Percentiles rank a stretch among this genome's conserved stretches.
These are phyloP conservation scores for Lycium barbarum DNA, from an alignment of 257 asterid species.

Conservation along the genomic window DNA sequence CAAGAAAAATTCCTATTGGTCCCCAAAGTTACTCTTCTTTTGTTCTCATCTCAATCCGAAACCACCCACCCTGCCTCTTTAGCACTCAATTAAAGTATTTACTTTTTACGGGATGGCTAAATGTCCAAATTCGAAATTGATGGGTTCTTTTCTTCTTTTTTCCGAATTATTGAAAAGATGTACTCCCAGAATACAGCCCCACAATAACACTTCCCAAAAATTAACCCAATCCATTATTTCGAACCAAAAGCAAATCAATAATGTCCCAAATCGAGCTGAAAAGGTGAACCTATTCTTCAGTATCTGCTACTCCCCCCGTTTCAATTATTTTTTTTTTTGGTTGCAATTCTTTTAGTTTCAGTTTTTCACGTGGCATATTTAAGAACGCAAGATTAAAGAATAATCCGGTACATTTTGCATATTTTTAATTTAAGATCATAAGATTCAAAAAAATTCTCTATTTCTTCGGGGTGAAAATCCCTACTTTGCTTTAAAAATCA, in stretches of 20 bases:
- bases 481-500: too few relatives aligned
- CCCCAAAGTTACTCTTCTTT: background rate
- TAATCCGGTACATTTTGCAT: too few relatives aligned
- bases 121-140: background rate
- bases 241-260: background rate
- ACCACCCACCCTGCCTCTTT: background rate
- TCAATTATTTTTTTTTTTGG: too few relatives aligned
- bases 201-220: conserved; percentile 9
- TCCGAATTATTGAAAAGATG: background rate
- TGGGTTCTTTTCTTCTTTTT: background rate
- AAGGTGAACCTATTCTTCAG: background rate
- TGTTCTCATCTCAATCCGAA: background rate
- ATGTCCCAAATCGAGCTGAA: background rate
- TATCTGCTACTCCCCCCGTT: too few relatives aligned
- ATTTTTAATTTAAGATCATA: too few relatives aligned
- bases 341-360: too few relatives aligned
- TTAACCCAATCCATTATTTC: background rate
- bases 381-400: too few relatives aligned
- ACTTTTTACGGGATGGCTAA: background rate
- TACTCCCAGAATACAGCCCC: conserved; percentile 1
- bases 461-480: too few relatives aligned
- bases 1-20: background rate
- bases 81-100: background rate
- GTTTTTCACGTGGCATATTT: too few relatives aligned
- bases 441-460: too few relatives aligned